These are phyloP conservation scores for Madurella fahalii DNA, from an alignment of 2,329 filamentous ascomycete species.

Conservation along the genomic window DNA sequence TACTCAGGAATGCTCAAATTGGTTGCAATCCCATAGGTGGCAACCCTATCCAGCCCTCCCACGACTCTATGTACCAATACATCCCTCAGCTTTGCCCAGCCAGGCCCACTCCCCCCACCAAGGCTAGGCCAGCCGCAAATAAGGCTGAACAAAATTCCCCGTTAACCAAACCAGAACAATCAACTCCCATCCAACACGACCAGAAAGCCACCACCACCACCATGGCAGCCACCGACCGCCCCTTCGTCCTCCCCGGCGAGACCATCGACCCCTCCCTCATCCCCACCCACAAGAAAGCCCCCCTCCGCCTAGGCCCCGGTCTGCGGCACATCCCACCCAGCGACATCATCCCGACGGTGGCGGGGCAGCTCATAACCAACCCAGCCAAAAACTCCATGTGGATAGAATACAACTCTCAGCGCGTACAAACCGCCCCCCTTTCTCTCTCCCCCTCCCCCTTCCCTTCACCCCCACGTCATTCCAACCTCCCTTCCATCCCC, in stretches of 20 bases:
- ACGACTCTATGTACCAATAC: not conserved
- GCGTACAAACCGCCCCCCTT: slow-evolving; percentile 52
- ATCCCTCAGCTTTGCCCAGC: not conserved
- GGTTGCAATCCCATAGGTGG: too few relatives aligned
- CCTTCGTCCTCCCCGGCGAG: slow-evolving; percentile 79
- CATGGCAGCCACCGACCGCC: slow-evolving; percentile 39
- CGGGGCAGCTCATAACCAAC: slow-evolving; percentile 64
- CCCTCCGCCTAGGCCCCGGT: slow-evolving; percentile 78
- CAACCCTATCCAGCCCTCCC: too few relatives aligned
- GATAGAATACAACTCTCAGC: slow-evolving; percentile 66
- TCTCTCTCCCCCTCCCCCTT: slow-evolving; percentile 27
- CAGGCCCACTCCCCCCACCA: slow-evolving; percentile 12
- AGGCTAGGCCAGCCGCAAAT: slow-evolving; percentile 17
- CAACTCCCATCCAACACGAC: not conserved
- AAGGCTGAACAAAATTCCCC: slow-evolving; percentile 14
- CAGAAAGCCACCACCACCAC: slow-evolving; percentile 1
- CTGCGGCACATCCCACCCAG: slow-evolving; percentile 77
- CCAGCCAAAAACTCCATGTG: slow-evolving; percentile 71
- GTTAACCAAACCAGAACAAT: not conserved
- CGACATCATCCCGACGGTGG: slow-evolving; percentile 64
- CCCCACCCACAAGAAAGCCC: slow-evolving; percentile 63
- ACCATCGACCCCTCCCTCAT: slow-evolving; percentile 61
- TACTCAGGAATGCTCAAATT: too few relatives aligned
- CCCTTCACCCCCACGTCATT: not conserved
- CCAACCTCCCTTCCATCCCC: too few relatives aligned